Evolutionary conservation across 2,329 filamentous ascomycete genomes (phyloP), one percentile per base, ranked within the genome.

Genomic region (Verticillium nonalfalfae): DNA sequence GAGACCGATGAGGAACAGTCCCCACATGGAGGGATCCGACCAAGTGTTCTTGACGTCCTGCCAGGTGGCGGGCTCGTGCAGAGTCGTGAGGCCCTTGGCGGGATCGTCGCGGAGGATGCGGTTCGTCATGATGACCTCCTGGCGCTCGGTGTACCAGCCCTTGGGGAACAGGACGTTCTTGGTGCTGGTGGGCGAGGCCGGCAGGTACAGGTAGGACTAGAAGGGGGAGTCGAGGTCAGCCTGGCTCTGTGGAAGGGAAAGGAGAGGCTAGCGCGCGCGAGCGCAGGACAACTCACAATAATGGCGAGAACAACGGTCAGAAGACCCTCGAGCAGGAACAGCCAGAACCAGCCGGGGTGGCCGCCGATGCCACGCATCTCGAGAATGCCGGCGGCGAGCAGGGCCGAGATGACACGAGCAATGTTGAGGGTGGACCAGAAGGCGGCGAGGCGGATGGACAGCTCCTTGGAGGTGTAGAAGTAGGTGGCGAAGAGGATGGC

Each of bases 51-150:
- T 75, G 67, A 83, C 70, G 60, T 82, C 79, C 45, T 71, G 67
- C 62, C 74, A 70, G 0, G 75, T 79, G 2, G 73, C 72, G 7
- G 76, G 73, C 62, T 82, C 76, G 61, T 77, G 73, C 59, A 82
- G 68, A 14, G 74, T 72, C 0, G 79, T 82, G 13, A 81, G 72
- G 14, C 77, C 81, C 70, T 84, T 84, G 39, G 80, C 80, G 0
- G 81, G 81, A 65, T 84, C 81, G 57, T 84, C 81, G 38, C 81
- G 77, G 13, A 83, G 72, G 11, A 83, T 77, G 7, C 80, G 76
- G 68, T 90, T 90, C 18, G 88, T 81, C 81, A 90, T 85, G 68
- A 90, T 90, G 61, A 85, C 82, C 67, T 90, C 88, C 68, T 91
- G 85, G 1, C 78, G 78, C 68, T 89, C 87, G 2, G 76, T 83